Conservation (phyloP, 108 stramenopile genomes). For the Nitzschia sp. region DNA sequence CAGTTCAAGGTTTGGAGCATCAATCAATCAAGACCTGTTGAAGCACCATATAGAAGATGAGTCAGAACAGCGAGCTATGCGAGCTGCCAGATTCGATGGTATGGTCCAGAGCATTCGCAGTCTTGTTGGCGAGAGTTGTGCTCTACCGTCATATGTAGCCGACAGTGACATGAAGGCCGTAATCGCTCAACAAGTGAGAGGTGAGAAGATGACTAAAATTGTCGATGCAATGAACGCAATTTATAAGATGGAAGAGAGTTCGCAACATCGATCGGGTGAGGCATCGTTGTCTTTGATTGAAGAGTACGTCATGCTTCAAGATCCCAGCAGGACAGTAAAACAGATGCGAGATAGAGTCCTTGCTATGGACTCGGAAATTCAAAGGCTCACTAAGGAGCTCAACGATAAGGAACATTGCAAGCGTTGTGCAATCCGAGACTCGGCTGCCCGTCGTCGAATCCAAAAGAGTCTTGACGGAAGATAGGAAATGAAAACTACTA, state of each 20-base stretch:
- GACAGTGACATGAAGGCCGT: neutral
- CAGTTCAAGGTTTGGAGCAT: neutral
- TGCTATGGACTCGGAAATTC: slow-evolving; percentile 4
- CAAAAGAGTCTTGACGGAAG: neutral
- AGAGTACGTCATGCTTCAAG: slow-evolving; percentile 6
- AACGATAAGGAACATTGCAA: slow-evolving; percentile 9
- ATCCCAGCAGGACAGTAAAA: slow-evolving; percentile 12
- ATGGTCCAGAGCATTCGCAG: slow-evolving; percentile 4
- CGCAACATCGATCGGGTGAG: slow-evolving; percentile 6
- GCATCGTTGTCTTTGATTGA: slow-evolving; percentile 12
- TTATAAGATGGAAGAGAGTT: slow-evolving; percentile 23
- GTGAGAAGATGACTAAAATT: slow-evolving; percentile 22
- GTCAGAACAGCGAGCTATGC: neutral
- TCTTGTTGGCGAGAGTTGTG: slow-evolving; percentile 8
- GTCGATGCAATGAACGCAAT: slow-evolving; percentile 12
- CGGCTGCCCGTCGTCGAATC: neutral
- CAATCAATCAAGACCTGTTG: slow-evolving; percentile 3
- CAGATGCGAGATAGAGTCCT: neutral
- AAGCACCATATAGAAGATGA: slow-evolving; percentile 12
- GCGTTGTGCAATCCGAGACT: slow-evolving; percentile 19
- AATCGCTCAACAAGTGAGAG: slow-evolving; percentile 16
- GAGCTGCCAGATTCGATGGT: slow-evolving; percentile 14
- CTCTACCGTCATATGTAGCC: neutral
- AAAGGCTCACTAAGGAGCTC: slow-evolving; percentile 3
- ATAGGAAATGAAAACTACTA: no score